These are phyloP conservation scores for Eremomyces bilateralis DNA, from an alignment of 495 filamentous ascomycete genomes.

Conservation along the genomic window DNA sequence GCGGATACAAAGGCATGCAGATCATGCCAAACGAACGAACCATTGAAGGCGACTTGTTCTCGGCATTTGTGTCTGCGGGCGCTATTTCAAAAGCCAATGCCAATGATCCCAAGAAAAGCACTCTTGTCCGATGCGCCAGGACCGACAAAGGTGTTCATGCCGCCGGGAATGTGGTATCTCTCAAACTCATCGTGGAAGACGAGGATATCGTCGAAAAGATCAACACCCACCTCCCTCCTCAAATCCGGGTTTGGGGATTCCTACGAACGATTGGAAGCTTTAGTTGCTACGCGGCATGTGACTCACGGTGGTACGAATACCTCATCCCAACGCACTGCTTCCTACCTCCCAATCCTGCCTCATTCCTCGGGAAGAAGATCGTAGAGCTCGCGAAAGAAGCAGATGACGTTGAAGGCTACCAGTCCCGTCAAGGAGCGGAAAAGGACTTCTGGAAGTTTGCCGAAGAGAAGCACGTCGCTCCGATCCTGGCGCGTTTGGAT, in stretches of 20 bases:
- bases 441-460: conserved; percentile 58
- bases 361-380: conserved; percentile 62
- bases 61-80: conserved; percentile 68
- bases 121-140: conserved; percentile 75
- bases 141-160: conserved; percentile 98
- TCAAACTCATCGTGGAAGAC: conserved; percentile 92
- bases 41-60: conserved; percentile 92
- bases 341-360: conserved; percentile 74
- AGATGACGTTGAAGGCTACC: conserved; percentile 42
- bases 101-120: conserved; percentile 88
- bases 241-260: conserved; percentile 88
- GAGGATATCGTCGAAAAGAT: conserved; percentile 70
- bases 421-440: conserved; percentile 51
- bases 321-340: conserved; percentile 80
- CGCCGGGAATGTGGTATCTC: conserved; percentile 82
- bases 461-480: conserved; percentile 53
- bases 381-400: conserved; percentile 46
- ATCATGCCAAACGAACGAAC: conserved; percentile 51
- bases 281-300: conserved; percentile 78
- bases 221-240: conserved; percentile 59
- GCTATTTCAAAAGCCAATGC: conserved; percentile 95
- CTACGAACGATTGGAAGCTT: conserved; percentile 66
- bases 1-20: conserved; percentile 95
- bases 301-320: conserved; percentile 91
- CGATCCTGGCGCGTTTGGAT: conserved; percentile 39